Conservation (phyloP, 2,329 filamentous ascomycete genomes). For the Microdochium nivale region DNA sequence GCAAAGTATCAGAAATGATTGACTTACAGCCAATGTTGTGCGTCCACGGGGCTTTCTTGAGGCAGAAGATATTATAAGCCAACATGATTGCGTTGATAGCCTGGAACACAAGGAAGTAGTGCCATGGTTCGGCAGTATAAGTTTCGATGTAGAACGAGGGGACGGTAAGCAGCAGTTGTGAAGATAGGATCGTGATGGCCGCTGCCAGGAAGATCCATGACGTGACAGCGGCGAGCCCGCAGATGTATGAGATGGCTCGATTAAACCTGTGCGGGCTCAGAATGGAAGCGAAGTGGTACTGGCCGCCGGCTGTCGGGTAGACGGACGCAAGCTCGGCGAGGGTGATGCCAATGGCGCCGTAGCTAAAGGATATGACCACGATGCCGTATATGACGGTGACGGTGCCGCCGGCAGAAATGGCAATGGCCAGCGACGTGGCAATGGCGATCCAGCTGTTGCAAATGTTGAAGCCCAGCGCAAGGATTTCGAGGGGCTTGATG, state of each 20-base stretch:
- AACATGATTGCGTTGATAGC: background rate
- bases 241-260: conserved; percentile 6
- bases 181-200: too few relatives aligned
- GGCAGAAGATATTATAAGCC: background rate
- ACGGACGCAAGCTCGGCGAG: conserved; percentile 26
- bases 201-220: conserved; percentile 6
- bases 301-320: conserved; percentile 27
- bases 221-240: conserved; percentile 4
- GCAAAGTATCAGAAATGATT: background rate
- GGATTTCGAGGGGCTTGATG: conserved; percentile 4
- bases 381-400: conserved; percentile 18
- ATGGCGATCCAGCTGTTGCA: conserved; percentile 17
- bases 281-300: conserved; percentile 27
- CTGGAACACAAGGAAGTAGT: background rate
- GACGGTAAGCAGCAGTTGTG: too few relatives aligned
- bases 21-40: background rate
- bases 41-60: background rate
- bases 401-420: conserved; percentile 7
- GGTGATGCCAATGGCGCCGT: conserved; percentile 16
- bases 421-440: conserved; percentile 10
- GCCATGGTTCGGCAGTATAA: background rate
- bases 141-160: too few relatives aligned
- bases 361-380: conserved; percentile 14
- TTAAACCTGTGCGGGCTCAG: conserved; percentile 9
- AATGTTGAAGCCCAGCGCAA: conserved; percentile 9